A percentile compares a stretch with the other conserved stretches of the same genome.
Evolutionary conservation across 2,329 filamentous ascomycete genomes (phyloP).

Genomic region (Aureobasidium namibiae): DNA sequence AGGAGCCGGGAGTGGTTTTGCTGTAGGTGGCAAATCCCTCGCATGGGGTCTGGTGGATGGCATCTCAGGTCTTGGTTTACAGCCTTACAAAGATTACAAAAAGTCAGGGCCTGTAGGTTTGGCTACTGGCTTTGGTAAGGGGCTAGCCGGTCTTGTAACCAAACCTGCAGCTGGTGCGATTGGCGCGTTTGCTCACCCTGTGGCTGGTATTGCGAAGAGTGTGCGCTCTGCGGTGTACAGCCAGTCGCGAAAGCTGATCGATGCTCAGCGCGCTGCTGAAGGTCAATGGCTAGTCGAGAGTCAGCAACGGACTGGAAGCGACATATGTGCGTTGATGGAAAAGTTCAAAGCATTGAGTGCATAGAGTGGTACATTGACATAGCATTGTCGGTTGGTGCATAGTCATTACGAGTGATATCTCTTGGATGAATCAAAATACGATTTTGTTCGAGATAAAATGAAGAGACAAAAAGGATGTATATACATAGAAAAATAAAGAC

Average conservation of each 20-base stretch:
- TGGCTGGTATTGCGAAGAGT: slow-evolving; percentile 17
- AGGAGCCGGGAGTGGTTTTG: slow-evolving; percentile 46
- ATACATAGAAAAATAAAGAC: no score
- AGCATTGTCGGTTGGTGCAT: no score
- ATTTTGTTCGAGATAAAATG: no score
- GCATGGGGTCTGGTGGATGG: slow-evolving; percentile 68
- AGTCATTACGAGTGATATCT: no score
- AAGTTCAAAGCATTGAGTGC: neutral
- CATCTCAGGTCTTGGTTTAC: slow-evolving; percentile 65
- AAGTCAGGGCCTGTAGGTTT: slow-evolving; percentile 57
- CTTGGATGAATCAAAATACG: no score
- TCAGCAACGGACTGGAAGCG: neutral
- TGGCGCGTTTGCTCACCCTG: slow-evolving; percentile 25
- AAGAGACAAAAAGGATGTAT: no score
- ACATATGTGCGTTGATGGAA: neutral
- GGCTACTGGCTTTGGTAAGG: slow-evolving; percentile 70
- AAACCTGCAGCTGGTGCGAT: slow-evolving; percentile 59
- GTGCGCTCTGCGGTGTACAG: neutral
- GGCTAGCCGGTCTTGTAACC: slow-evolving; percentile 64
- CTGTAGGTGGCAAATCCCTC: slow-evolving; percentile 50
- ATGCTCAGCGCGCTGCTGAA: neutral
- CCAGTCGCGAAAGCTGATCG: neutral
- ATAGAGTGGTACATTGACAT: neutral
- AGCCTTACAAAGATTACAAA: slow-evolving; percentile 58
- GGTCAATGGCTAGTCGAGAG: neutral